Evolutionary conservation across 2,329 filamentous ascomycete genomes (phyloP).

Genomic region (Lecanoromycetidae sp.): DNA sequence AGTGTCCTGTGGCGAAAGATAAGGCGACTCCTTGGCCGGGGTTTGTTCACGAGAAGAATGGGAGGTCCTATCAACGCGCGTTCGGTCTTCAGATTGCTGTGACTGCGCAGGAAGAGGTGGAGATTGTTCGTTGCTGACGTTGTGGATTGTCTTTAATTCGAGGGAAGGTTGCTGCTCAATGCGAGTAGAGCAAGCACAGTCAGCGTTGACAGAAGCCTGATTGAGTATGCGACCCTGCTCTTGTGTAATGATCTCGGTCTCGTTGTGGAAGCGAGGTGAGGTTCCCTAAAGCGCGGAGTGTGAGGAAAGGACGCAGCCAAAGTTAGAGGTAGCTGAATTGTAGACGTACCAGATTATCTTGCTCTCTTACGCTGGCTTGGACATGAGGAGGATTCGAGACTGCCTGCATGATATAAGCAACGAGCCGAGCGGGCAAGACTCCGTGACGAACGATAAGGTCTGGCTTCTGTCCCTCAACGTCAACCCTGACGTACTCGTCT

Average conservation of each 20-base stretch:
- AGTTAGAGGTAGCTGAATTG: background rate
- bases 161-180: background rate
- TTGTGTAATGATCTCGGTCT: background rate
- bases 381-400: background rate
- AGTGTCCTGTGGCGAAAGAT: background rate
- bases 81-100: background rate
- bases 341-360: background rate
- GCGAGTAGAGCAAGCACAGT: background rate
- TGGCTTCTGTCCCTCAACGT: background rate
- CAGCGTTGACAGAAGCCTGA: background rate
- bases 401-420: background rate
- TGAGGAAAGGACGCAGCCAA: background rate
- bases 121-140: background rate
- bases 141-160: background rate
- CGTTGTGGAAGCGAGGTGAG: background rate
- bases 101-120: background rate
- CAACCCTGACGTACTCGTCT: background rate
- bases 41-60: background rate
- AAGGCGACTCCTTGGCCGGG: background rate
- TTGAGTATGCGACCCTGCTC: background rate
- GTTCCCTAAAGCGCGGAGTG: background rate
- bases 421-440: background rate
- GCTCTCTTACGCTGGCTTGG: background rate
- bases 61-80: background rate
- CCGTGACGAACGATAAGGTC: background rate